Evolutionary conservation across 2,329 filamentous ascomycete species (phyloP).

Genomic region (Botryosphaeria dothidea): DNA sequence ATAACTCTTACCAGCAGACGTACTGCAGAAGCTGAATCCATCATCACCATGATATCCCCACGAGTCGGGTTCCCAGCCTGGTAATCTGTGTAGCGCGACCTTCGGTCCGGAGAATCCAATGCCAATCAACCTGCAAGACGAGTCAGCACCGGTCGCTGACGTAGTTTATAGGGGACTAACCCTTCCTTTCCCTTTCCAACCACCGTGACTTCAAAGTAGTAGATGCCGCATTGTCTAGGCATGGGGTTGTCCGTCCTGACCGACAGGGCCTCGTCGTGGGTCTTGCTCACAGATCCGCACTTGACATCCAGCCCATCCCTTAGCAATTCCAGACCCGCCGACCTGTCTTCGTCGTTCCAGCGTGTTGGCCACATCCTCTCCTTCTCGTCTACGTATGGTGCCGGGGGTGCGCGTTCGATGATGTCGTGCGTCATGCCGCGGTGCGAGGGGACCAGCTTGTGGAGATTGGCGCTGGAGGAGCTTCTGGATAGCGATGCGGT

Average conservation of each 20-base stretch:
- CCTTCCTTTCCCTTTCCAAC: conserved; percentile 68
- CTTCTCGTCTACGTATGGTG: conserved; percentile 13
- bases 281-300: conserved; percentile 58
- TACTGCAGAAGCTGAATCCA: conserved; percentile 62
- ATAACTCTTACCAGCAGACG: conserved; percentile 58
- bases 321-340: conserved; percentile 70
- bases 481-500: conserved; percentile 54
- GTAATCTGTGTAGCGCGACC: conserved; percentile 60
- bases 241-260: conserved; percentile 84
- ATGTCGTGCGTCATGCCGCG: conserved; percentile 81
- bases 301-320: conserved; percentile 72
- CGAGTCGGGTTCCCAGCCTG: conserved; percentile 66
- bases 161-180: conserved; percentile 47
- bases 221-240: conserved; percentile 87
- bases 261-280: conserved; percentile 73
- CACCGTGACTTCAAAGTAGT: conserved; percentile 82
- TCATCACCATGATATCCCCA: conserved; percentile 70
- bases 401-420: conserved; percentile 68
- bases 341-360: conserved; percentile 82
- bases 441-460: conserved; percentile 66
- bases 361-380: conserved; percentile 64
- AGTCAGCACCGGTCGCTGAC: conserved; percentile 4
- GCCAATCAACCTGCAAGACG: conserved; percentile 48
- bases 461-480: conserved; percentile 59
- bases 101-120: conserved; percentile 63